Percentiles rank a stretch among this genome's conserved stretches.
Evolutionary conservation across 1,284 basidiomycete species (phyloP).

Genomic region (Irpex sp.): DNA sequence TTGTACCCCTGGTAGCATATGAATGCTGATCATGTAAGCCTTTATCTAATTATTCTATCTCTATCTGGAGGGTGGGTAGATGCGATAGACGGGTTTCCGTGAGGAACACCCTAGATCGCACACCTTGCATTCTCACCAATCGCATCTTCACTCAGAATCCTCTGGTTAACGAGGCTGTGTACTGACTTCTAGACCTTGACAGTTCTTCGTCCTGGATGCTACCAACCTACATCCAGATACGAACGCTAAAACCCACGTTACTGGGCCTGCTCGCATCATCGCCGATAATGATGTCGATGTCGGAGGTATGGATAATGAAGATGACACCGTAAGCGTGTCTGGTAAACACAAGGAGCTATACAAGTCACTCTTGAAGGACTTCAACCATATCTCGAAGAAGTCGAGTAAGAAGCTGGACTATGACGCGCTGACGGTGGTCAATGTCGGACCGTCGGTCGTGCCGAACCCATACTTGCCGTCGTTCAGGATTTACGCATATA

Average conservation of each 20-base stretch:
- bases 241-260: not conserved
- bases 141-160: not conserved
- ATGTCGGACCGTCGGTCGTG: conserved; percentile 78
- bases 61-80: not conserved
- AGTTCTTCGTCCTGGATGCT: conserved; percentile 66
- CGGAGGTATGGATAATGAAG: not conserved
- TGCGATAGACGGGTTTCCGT: not conserved
- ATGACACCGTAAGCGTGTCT: conserved; percentile 4
- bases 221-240: conserved; percentile 1
- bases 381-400: conserved; percentile 48
- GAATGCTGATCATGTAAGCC: conserved; percentile 72
- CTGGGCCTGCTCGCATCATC: too few species aligned
- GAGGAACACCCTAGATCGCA: too few species aligned
- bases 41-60: conserved; percentile 1
- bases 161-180: not conserved
- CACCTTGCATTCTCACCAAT: too few species aligned
- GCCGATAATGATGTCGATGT: too few species aligned
- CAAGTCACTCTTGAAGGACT: conserved; percentile 52
- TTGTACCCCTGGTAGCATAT: conserved; percentile 47
- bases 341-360: conserved; percentile 40
- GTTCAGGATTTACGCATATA: conserved; percentile 82
- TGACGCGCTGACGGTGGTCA: conserved; percentile 72
- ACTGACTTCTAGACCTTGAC: not conserved
- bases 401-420: conserved; percentile 48
- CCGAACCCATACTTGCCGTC: conserved; percentile 87